Percentiles rank a stretch among this genome's conserved stretches.
These are phyloP conservation scores for Striga hermonthica DNA, from an alignment of 305 asterid genomes.

Conservation along the genomic window DNA sequence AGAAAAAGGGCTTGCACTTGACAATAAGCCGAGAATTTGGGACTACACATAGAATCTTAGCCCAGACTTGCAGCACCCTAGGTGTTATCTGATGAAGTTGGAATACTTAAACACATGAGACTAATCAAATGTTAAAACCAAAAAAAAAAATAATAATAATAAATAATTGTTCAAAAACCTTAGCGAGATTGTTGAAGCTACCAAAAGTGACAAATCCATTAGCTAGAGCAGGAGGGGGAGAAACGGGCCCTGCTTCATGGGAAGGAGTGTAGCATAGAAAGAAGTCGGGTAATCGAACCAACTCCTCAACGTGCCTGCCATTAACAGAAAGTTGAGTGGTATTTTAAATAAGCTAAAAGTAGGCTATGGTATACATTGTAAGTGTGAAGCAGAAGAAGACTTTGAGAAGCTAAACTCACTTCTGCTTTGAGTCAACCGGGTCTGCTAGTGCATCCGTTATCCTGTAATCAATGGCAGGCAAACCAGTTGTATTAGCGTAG, in stretches of 20 bases:
- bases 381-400: slow-evolving; percentile 5
- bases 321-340: slow-evolving; percentile 27
- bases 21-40: slow-evolving; percentile 94
- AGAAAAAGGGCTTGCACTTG: slow-evolving; percentile 95
- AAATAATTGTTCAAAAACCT: slow-evolving; percentile 48
- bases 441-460: slow-evolving; percentile 87
- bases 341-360: slow-evolving; percentile 23
- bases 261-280: slow-evolving; percentile 97
- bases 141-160: no score
- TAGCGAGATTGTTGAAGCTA: slow-evolving; percentile 98
- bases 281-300: slow-evolving; percentile 76
- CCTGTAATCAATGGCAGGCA: slow-evolving; percentile 95
- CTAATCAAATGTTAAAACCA: slow-evolving; percentile 11
- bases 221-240: slow-evolving; percentile 79
- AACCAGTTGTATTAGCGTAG: slow-evolving; percentile 96
- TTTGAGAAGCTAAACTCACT: slow-evolving; percentile 42
- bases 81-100: slow-evolving; percentile 72
- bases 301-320: slow-evolving; percentile 94
- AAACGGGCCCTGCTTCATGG: slow-evolving; percentile 92
- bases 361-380: slow-evolving; percentile 21
- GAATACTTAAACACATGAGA: slow-evolving; percentile 29
- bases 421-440: slow-evolving; percentile 77
- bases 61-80: slow-evolving; percentile 95
- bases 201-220: slow-evolving; percentile 97
- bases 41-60: slow-evolving; percentile 84